phyloP scores from a whole-genome alignment of 2,329 filamentous ascomycete species.

The Lecanoromycetidae sp. region DNA sequence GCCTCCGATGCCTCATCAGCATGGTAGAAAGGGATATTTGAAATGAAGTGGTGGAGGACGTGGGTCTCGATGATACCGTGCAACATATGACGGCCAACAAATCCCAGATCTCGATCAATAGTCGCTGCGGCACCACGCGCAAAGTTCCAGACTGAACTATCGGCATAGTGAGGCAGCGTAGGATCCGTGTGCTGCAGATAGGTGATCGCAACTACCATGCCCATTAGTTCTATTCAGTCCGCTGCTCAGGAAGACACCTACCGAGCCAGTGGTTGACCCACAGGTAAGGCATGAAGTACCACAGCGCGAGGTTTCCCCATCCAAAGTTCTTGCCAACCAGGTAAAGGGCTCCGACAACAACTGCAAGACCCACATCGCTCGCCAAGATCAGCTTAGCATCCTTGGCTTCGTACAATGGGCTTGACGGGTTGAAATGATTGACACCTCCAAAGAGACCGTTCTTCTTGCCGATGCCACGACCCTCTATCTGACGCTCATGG shows the following conservation, averaged over 20 bases:
- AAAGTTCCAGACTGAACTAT: conserved; percentile 81
- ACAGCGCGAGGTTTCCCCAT: conserved; percentile 75
- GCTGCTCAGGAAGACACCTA: conserved; percentile 41
- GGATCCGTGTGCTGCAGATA: conserved; percentile 97
- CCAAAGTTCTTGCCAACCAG: conserved; percentile 66
- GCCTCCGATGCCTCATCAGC: conserved; percentile 89
- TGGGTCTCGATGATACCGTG: conserved; percentile 98
- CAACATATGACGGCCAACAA: conserved; percentile 78
- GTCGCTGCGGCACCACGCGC: conserved; percentile 87
- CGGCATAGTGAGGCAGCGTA: conserved; percentile 80
- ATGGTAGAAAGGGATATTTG: conserved; percentile 91
- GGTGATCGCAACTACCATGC: conserved; percentile 72
- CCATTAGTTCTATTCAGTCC: conserved; percentile 1
- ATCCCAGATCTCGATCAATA: conserved; percentile 94
- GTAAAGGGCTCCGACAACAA: conserved; percentile 45
- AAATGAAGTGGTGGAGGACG: conserved; percentile 95
- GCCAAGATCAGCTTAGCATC: conserved; percentile 78
- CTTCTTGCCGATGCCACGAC: conserved; percentile 80
- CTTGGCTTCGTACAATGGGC: conserved; percentile 82
- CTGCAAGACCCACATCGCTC: conserved; percentile 68
- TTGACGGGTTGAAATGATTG: conserved; percentile 86
- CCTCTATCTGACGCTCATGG: conserved; percentile 83
- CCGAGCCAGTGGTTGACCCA: conserved; percentile 99
- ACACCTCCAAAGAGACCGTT: conserved; percentile 73
- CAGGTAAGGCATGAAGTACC: conserved; percentile 90